These are phyloP conservation scores for Colletotrichum abscissum DNA, from an alignment of 2,329 filamentous ascomycete genomes.

Conservation along the genomic window DNA sequence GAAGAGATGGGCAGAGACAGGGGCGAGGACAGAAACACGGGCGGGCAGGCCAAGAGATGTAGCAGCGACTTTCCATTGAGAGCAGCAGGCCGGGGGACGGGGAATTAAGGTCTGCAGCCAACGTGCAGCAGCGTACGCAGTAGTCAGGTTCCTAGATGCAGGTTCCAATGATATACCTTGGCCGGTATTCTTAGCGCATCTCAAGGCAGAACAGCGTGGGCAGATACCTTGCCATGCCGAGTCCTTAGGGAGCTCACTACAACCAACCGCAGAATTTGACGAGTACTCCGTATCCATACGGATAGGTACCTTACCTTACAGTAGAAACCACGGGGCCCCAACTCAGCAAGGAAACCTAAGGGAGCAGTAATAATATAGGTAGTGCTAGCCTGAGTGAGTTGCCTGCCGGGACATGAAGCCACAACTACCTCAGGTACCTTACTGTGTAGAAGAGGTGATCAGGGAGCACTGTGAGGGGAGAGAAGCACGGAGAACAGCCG, in stretches of 20 bases:
- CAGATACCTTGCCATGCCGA: too few species aligned
- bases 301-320: too few species aligned
- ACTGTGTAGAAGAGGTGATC: too few species aligned
- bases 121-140: not conserved
- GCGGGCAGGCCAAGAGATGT: not conserved
- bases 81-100: not conserved
- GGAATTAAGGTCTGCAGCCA: slow-evolving; percentile 26
- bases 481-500: not conserved
- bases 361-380: not conserved
- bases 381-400: not conserved
- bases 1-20: not conserved
- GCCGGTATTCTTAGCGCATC: not conserved
- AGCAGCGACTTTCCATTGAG: not conserved
- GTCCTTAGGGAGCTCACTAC: not conserved
- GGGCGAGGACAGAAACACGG: not conserved
- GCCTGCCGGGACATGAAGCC: too few species aligned
- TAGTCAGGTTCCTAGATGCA: not conserved
- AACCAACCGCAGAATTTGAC: not conserved
- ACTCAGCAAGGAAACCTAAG: not conserved
- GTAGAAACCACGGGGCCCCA: not conserved
- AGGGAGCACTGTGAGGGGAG: not conserved
- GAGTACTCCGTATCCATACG: too few species aligned
- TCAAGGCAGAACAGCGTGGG: not conserved
- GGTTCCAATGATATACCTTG: not conserved
- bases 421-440: too few species aligned